Evolutionary conservation across 202 grass and related monocot genomes (phyloP).

Genomic region (Cymbopogon flexuosus): DNA sequence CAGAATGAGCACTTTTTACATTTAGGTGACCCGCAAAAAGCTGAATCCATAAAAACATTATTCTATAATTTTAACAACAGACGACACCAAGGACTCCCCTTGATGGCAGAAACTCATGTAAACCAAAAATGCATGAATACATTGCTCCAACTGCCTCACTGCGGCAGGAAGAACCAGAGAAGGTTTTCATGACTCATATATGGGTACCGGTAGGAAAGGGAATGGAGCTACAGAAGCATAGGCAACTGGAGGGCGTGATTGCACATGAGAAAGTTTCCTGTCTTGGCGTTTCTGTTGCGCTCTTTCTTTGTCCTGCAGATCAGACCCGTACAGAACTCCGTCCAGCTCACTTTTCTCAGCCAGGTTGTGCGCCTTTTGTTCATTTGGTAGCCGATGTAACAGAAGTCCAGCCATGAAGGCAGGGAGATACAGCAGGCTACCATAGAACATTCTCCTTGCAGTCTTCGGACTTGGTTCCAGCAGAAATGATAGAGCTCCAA

Average conservation of each 20-base stretch:
- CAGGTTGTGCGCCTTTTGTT: conserved; percentile 35
- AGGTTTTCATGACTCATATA: conserved; percentile 49
- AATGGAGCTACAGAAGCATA: conserved; percentile 84
- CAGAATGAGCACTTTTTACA: not conserved
- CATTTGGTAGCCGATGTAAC: conserved; percentile 57
- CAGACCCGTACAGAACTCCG: conserved; percentile 26
- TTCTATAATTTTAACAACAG: conserved; percentile 19
- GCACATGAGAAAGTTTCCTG: conserved; percentile 21
- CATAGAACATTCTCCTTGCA: conserved; percentile 85
- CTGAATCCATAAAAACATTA: not conserved
- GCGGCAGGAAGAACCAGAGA: not conserved
- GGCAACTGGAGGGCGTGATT: conserved; percentile 59
- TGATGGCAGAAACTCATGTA: not conserved
- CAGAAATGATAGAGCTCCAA: conserved; percentile 56
- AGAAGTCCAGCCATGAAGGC: conserved; percentile 86
- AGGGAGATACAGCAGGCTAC: conserved; percentile 84
- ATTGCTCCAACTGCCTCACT: not conserved
- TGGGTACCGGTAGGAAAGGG: conserved; percentile 72
- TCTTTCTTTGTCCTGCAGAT: conserved; percentile 44
- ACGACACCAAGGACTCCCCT: not conserved
- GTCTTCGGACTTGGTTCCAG: conserved; percentile 56
- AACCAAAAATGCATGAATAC: not conserved
- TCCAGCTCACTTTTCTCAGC: conserved; percentile 19
- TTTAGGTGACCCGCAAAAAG: not conserved
- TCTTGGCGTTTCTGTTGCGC: conserved; percentile 18